A percentile compares a stretch with the other conserved stretches of the same genome.
These are phyloP conservation scores for Nelumbo lutea DNA, from an alignment of 164 flowering plant species.

Conservation along the genomic window DNA sequence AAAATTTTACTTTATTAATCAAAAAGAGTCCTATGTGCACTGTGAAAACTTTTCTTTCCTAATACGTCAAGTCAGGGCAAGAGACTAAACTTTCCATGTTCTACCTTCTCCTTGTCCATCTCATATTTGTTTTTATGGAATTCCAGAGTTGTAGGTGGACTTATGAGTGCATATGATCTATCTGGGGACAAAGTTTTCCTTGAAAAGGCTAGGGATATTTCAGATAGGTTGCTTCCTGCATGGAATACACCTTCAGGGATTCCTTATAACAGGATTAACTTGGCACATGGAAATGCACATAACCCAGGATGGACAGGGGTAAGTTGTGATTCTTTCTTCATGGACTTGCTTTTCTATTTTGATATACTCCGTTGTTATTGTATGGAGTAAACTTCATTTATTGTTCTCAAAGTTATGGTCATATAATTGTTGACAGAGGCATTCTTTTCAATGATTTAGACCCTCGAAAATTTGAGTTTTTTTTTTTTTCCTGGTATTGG, in stretches of 20 bases:
- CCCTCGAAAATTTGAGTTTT: no score
- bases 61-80: neutral
- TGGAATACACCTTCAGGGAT: conserved; percentile 95
- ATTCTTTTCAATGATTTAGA: no score
- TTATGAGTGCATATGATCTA: conserved; percentile 96
- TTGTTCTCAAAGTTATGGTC: no score
- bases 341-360: neutral
- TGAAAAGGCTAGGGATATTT: conserved; percentile 90
- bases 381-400: no score
- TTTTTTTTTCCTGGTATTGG: no score
- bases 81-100: neutral
- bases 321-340: conserved; percentile 18
- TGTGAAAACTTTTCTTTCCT: neutral
- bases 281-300: conserved; percentile 73
- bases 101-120: conserved; percentile 5
- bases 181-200: conserved; percentile 84
- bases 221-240: conserved; percentile 94
- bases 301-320: conserved; percentile 95
- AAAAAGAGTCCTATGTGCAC: neutral
- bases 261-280: conserved; percentile 82
- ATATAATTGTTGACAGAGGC: no score
- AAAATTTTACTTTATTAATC: neutral
- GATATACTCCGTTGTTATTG: neutral
- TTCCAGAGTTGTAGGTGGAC: conserved; percentile 95
- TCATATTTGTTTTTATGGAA: conserved; percentile 11